Evolutionary conservation across 768 basidiomycete species (phyloP), one percentile per base, ranked within the genome.

Genomic region (Candolleomyces aberdarensis): DNA sequence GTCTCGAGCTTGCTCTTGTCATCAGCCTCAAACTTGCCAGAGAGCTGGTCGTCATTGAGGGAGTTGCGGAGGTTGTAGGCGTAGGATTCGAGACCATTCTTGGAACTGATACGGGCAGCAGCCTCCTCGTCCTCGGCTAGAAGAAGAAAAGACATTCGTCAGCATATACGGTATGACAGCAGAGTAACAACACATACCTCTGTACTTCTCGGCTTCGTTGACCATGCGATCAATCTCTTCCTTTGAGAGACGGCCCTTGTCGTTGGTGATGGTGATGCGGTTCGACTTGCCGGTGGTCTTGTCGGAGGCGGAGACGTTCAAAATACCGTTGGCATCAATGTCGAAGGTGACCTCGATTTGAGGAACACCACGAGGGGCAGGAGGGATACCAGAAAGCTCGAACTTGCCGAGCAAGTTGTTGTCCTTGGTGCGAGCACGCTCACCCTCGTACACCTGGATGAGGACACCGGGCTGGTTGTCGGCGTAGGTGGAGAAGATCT

Each of bases 201-300:
- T 94, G 83, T 94, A 96, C 72, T 87, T 87, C 85, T 96, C 95
- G 58, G 96, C 96, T 72, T 97, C 96, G 62, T 75, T 72, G 48
- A 98, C 93, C 96, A 98, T 98, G 73, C 94, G 91, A 75, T 98
- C 96, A 63, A 98, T 98, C 72, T 98, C 96, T 76, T 98, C 96
- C 80, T 96, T 93, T 64, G 92, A 94, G 66, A 98, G 78, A 75
- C 96, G 94, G 48, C 95, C 94, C 81, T 98, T 96, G 82, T 97
- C 95, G 75, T 94, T 94, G 68, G 91, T 94, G 77, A 95, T 95
- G 62, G 93, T 95, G 72, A 94, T 94, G 63, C 91, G 89, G 75
- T 88, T 92, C 58, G 92, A 94, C 80, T 98, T 97, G 67, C 96
- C 96, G 59, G 96, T 97, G 11, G 94, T 96, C 84, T 96, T 97